Conservation (phyloP, 2,329 filamentous ascomycete species). For the Ophiostoma populinum region DNA sequence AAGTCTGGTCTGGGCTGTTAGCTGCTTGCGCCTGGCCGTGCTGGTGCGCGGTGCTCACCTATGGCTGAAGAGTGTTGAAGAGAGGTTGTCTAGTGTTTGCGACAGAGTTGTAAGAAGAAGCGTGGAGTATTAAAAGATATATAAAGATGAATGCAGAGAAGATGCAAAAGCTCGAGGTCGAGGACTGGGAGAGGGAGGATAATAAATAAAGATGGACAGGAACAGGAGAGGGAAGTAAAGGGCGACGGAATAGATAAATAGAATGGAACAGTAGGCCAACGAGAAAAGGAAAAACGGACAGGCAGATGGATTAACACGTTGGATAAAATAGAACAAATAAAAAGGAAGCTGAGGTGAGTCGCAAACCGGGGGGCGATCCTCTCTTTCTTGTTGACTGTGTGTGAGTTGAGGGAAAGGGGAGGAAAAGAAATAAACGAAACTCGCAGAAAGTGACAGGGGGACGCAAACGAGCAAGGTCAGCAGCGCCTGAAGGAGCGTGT, state of each 20-base stretch:
- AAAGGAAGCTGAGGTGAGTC: conserved; percentile 5
- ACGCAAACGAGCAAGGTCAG: no score
- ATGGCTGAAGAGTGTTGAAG: neutral
- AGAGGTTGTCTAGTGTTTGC: neutral
- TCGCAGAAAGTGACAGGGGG: neutral
- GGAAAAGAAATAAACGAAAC: neutral
- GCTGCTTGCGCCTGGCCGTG: no score
- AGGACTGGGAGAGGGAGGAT: conserved; percentile 4
- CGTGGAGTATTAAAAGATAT: conserved; percentile 3
- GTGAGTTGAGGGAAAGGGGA: no score
- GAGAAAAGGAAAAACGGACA: neutral
- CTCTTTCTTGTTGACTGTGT: no score
- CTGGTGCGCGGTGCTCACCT: no score
- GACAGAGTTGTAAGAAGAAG: neutral
- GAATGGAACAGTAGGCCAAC: neutral
- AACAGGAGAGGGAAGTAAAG: neutral
- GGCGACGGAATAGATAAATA: neutral
- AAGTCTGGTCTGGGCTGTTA: no score
- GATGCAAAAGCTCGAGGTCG: neutral
- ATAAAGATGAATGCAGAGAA: conserved; percentile 2
- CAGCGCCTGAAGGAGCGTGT: no score
- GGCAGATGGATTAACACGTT: no score
- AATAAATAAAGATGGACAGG: conserved; percentile 5
- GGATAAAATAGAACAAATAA: conserved; percentile 1
- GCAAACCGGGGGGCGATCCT: conserved; percentile 7